phyloP scores from a whole-genome alignment of 129 eudicot genomes.

The Flaveria trinervia region DNA sequence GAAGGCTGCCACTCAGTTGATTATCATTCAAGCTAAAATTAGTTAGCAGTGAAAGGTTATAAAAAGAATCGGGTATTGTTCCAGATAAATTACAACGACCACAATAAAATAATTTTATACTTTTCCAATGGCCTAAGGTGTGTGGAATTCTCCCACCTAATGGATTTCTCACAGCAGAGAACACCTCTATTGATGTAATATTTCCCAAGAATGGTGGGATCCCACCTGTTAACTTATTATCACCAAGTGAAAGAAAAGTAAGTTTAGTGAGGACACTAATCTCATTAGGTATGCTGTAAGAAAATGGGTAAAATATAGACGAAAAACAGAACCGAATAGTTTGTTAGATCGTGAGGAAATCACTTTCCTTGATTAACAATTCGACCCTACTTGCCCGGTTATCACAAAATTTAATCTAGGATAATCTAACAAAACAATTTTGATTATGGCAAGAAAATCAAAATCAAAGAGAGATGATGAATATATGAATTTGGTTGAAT shows the following conservation, averaged over 20 bases:
- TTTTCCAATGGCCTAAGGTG: neutral
- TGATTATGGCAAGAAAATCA: no score
- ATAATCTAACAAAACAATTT: no score
- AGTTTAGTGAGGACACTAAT: neutral
- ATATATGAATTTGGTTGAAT: no score
- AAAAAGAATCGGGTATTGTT: neutral
- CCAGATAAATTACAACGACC: neutral
- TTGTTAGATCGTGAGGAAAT: no score
- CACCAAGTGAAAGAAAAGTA: neutral
- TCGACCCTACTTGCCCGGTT: no score
- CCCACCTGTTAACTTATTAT: slow-evolving; percentile 10
- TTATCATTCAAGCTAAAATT: neutral
- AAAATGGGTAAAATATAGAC: no score
- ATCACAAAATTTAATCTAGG: no score
- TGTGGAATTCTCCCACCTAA: neutral
- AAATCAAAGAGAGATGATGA: no score
- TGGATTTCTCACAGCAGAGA: neutral
- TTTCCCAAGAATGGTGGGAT: slow-evolving; percentile 18
- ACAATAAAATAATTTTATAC: neutral
- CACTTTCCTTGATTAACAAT: no score
- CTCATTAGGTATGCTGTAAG: neutral
- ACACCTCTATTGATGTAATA: neutral
- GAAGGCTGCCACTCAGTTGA: slow-evolving; percentile 19
- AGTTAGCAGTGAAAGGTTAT: slow-evolving; percentile 4
- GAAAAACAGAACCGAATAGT: no score